Evolutionary conservation across 352 stramenopile species (phyloP).

Genomic region (Thalassiosira hispida): DNA sequence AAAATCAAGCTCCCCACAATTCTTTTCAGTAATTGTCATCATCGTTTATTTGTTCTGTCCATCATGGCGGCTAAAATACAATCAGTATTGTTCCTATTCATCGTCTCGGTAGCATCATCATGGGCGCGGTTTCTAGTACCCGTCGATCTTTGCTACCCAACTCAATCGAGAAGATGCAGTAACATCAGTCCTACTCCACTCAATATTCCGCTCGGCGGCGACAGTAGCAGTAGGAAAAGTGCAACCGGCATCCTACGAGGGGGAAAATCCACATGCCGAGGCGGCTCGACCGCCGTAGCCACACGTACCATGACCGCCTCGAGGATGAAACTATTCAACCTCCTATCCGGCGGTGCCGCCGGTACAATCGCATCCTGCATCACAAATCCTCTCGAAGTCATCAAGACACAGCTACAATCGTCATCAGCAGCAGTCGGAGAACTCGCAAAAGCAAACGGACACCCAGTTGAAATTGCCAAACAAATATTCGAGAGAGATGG

Average conservation of each 20-base stretch:
- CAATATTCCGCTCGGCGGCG: conserved; percentile 9
- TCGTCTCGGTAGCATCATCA: conserved; percentile 20
- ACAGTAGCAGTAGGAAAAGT: conserved; percentile 17
- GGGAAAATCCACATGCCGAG: conserved; percentile 29
- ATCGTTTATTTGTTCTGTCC: not conserved
- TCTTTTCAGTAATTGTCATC: too few relatives aligned
- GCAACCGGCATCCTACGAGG: conserved; percentile 21
- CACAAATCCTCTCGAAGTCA: conserved; percentile 86
- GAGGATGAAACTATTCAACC: conserved; percentile 73
- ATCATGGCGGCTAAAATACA: conserved; percentile 30
- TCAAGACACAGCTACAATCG: conserved; percentile 88
- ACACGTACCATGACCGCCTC: conserved; percentile 59
- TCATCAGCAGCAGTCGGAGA: conserved; percentile 61
- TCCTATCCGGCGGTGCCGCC: conserved; percentile 78
- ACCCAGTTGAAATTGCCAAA: conserved; percentile 74
- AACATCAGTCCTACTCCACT: conserved; percentile 1
- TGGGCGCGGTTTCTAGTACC: conserved; percentile 20
- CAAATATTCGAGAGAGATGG: conserved; percentile 83
- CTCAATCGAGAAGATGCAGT: conserved; percentile 20
- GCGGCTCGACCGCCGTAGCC: conserved; percentile 42
- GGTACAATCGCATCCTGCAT: conserved; percentile 82
- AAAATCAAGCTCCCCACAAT: too few relatives aligned
- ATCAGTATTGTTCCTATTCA: conserved; percentile 8
- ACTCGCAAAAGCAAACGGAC: conserved; percentile 37
- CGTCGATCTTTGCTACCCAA: conserved; percentile 32